Base-by-base conservation (phyloP, 208 protist species). In the Wallacemonas rigidus region DNA sequence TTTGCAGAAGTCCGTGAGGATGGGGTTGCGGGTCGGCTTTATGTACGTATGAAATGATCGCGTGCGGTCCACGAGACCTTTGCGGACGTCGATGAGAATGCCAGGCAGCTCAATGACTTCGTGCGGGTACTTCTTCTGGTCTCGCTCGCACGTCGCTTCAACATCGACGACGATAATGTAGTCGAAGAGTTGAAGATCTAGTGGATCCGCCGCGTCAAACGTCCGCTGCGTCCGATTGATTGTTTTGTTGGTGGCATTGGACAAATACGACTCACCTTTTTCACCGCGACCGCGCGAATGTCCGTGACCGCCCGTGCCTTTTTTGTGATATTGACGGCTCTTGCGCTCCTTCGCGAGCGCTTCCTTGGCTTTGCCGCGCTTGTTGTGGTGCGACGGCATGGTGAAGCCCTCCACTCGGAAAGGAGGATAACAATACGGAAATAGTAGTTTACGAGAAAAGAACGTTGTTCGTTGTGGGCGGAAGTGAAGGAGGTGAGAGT, bases 71-170 rank as follows among this genome's bases (percentile, higher is more conserved):
- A 94, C 81, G 63, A 92, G 64, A 14, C 90, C 81, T 6, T 76
- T 77, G 5, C 82, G 86, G 8, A 93, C 90, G 61, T 97, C 86
- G 70, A 98, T 75, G 7, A 98, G 74, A 2, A 98, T 83, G 11
- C 87, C 89, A 14, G 98, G 95, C 38, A 98, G 85, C 74, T 99
- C 98, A 69, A 99, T 99, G 53, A 99, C 90, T 81, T 99, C 98
- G 75, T 98, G 87, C 48, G 85, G 88, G 64, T 92, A 96, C 62
- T 76, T 77, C 1, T 73, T 70, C 36, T 75, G 71, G 70, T 87
- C 58, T n/a, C 77, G 56, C 67, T 97, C 90, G 67, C 94, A 98
- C 17, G 94, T 97, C 8, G 91, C 91, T 82, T 98, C 92, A 9
- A 98, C 93, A 72, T 98, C 94, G 9, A 98, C 84, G 9, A 98